A percentile compares a stretch with the other conserved stretches of the same genome.
Evolutionary conservation across 345 rosid genomes (phyloP).

Genomic region (Gossypium raimondii): DNA sequence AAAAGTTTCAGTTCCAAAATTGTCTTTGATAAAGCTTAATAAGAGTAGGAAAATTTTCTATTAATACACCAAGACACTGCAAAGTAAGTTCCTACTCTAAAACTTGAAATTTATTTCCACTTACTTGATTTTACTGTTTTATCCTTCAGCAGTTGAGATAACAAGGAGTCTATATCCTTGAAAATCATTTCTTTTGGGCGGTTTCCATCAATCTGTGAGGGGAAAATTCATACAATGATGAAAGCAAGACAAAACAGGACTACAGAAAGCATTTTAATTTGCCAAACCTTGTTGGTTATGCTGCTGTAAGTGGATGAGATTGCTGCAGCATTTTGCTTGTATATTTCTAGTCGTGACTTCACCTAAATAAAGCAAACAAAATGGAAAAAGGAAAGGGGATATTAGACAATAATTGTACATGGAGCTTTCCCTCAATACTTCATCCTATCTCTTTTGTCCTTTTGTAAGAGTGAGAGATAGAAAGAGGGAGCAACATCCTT

Average conservation of each 20-base stretch:
- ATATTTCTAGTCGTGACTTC: slow-evolving; percentile 70
- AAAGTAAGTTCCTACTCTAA: slow-evolving; percentile 13
- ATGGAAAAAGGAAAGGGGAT: neutral
- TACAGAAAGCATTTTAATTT: neutral
- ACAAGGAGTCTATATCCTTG: slow-evolving; percentile 50
- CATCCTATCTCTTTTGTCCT: neutral
- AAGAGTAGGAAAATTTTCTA: neutral
- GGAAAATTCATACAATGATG: slow-evolving; percentile 1
- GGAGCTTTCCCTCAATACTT: neutral
- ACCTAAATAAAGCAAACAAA: slow-evolving; percentile 36
- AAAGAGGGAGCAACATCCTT: neutral
- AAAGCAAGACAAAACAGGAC: neutral
- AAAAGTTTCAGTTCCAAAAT: neutral
- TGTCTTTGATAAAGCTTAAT: slow-evolving; percentile 4
- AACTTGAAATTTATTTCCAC: slow-evolving; percentile 17
- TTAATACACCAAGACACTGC: neutral
- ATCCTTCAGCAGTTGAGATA: slow-evolving; percentile 47
- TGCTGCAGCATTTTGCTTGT: slow-evolving; percentile 70
- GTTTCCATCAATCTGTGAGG: slow-evolving; percentile 72
- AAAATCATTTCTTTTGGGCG: slow-evolving; percentile 65
- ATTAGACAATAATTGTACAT: neutral
- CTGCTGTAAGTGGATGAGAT: slow-evolving; percentile 54
- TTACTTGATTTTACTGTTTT: slow-evolving; percentile 34
- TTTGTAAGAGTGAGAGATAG: neutral
- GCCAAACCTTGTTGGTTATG: slow-evolving; percentile 55